These are phyloP conservation scores for Papilionanthe hybrid DNA, from an alignment of 116 monocot species.

Conservation along the genomic window DNA sequence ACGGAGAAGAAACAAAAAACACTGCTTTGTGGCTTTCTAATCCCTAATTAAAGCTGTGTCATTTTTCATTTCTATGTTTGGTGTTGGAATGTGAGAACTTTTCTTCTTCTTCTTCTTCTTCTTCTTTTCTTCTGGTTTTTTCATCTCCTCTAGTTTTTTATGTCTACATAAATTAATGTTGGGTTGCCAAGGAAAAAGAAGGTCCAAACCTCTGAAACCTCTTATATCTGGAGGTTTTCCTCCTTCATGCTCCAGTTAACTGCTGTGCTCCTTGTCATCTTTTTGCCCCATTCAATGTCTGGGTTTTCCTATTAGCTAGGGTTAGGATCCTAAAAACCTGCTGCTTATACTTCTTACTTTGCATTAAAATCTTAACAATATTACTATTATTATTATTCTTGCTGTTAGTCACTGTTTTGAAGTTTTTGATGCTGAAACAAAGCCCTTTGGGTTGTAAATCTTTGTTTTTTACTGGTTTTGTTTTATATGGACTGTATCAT, in stretches of 20 bases:
- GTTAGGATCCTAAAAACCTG: no score
- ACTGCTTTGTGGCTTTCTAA: neutral
- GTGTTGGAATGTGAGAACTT: neutral
- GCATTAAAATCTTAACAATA: neutral
- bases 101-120: neutral
- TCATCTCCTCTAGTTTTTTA: neutral
- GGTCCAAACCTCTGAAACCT: neutral
- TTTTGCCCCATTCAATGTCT: neutral
- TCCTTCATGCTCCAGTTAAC: neutral
- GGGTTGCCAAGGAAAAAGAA: neutral
- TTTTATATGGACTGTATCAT: neutral
- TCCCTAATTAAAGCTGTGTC: neutral
- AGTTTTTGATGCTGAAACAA: neutral
- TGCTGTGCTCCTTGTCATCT: neutral
- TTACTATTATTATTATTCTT: neutral
- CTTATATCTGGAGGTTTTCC: neutral
- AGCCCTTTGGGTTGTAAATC: neutral
- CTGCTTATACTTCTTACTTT: no score
- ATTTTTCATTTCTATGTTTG: neutral
- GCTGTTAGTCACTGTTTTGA: neutral
- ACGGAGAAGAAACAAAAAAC: neutral
- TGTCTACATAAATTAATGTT: neutral
- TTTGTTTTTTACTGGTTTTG: neutral
- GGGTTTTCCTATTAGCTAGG: no score
- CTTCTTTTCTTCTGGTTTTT: neutral